Percentiles rank a stretch among this genome's conserved stretches.
Conservation (phyloP, 139 green algal species). For the Pycnococcus provasolii region DNA sequence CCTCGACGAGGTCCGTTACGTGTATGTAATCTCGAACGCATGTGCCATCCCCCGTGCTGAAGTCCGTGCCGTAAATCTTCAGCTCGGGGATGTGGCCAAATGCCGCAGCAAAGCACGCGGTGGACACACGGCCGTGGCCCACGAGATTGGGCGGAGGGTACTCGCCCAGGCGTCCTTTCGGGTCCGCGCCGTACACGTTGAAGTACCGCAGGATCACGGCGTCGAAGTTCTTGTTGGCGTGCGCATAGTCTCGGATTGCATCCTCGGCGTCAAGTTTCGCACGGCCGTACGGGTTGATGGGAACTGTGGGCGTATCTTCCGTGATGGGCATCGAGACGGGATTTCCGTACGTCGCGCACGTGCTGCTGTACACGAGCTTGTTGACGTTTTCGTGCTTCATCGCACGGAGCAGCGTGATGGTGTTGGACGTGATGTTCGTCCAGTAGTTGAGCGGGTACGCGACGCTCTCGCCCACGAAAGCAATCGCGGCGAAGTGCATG, state of each 20-base stretch:
- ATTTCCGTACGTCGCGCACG: constrained; percentile 63
- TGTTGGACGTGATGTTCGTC: constrained; percentile 61
- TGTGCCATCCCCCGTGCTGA: constrained; percentile 26
- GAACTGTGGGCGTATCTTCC: constrained; percentile 49
- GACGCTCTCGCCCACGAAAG: constrained; percentile 53
- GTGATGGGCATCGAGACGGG: constrained; percentile 53
- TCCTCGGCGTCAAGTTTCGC: constrained; percentile 57
- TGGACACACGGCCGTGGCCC: constrained; percentile 48
- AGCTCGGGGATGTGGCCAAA: constrained; percentile 39
- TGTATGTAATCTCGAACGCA: constrained; percentile 65
- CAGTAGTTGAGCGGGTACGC: constrained; percentile 51
- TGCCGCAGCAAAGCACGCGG: constrained; percentile 61
- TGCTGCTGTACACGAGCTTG: constrained; percentile 45
- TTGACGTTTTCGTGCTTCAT: constrained; percentile 43
- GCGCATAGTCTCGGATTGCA: constrained; percentile 38
- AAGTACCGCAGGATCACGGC: constrained; percentile 62
- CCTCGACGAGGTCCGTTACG: constrained; percentile 55
- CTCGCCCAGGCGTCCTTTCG: constrained; percentile 52
- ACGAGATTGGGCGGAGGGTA: constrained; percentile 45
- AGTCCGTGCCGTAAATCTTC: constrained; percentile 35
- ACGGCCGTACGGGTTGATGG: constrained; percentile 60
- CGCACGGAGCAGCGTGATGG: constrained; percentile 49
- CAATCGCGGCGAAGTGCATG: constrained; percentile 65
- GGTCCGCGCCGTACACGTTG: constrained; percentile 64
- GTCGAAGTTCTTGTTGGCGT: constrained; percentile 37